Evolutionary conservation across 331 rosid genomes (phyloP), one percentile per base, ranked within the genome.

Genomic region (Erythrophleum ivorense): DNA sequence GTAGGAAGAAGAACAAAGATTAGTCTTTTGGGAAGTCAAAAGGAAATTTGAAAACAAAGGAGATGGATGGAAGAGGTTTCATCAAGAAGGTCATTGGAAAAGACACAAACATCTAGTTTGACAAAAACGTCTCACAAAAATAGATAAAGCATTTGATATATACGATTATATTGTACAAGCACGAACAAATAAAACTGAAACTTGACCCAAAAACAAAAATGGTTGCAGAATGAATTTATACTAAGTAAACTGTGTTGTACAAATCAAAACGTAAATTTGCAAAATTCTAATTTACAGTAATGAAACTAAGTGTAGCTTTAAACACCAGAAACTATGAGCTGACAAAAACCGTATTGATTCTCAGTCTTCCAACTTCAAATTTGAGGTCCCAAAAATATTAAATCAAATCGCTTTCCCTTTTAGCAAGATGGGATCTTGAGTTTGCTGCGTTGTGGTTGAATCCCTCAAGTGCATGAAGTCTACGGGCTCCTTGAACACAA

Each of bases 231-330:
- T 19, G 55, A 21, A 70, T 34, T 11, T 45, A n/a, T n/a, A n/a
- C n/a, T n/a, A n/a, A n/a, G n/a, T 16, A 63, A 64, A 72, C 11
- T 58, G 3, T 8, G 43, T 9, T 8, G 50, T 3, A 48, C 16
- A 79, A 79, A 9, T 1, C 34, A 9, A 19, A 79, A 1, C 66
- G 54, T 19, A 78, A 71, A 83, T 45, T 36, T 34, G 34, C n/a
- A 16, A 54, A 79, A 65, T 73, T 55, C 74, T 38, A 57, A 79
- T 84, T 79, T 79, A 74, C 84, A 68, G 66, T 16, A 67, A 66
- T 16, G 12, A 34, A 43, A n/a, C 43, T 5, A 34, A 34, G 48
- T 33, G 3, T 1, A 4, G 60, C 76, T 29, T 49, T 10, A 24
- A 63, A 24, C 43, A 54, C 11, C 43, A 59, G 11, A 36, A 50